Percentiles rank a stretch among this genome's conserved stretches.
Evolutionary conservation across 192 early-diverging fungal genomes (phyloP).

Genomic region (Backusella parvicylindrica): DNA sequence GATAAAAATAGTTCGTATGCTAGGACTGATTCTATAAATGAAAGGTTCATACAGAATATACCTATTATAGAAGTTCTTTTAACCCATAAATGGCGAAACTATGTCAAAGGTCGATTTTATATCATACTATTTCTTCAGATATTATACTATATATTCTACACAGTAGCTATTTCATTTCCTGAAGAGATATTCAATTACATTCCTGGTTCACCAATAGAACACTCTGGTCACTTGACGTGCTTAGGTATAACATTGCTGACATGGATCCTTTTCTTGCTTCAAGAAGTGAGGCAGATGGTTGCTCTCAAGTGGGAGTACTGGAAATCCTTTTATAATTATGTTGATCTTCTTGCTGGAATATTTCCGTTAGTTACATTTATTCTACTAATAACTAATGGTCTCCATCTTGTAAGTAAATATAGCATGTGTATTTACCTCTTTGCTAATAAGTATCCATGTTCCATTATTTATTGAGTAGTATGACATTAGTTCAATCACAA

Average conservation of each 20-base stretch:
- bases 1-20: too few species aligned
- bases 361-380: background rate
- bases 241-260: background rate
- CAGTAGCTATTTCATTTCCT: background rate
- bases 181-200: background rate
- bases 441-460: background rate
- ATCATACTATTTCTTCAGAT: background rate
- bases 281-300: background rate
- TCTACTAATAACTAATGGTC: background rate
- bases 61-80: slow-evolving; percentile 4
- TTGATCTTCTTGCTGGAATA: background rate
- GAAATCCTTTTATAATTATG: slow-evolving; percentile 1
- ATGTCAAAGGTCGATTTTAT: background rate
- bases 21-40: background rate
- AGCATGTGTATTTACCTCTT: background rate
- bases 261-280: background rate
- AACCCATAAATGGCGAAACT: slow-evolving; percentile 1
- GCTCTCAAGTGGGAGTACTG: background rate
- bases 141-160: background rate
- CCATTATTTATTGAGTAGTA: background rate
- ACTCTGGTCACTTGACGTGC: background rate
- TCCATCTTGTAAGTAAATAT: background rate
- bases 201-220: too few species aligned
- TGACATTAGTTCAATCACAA: background rate
- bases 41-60: background rate